phyloP scores from a whole-genome alignment of 2,329 filamentous ascomycete genomes.

The Colletotrichum navitas region DNA sequence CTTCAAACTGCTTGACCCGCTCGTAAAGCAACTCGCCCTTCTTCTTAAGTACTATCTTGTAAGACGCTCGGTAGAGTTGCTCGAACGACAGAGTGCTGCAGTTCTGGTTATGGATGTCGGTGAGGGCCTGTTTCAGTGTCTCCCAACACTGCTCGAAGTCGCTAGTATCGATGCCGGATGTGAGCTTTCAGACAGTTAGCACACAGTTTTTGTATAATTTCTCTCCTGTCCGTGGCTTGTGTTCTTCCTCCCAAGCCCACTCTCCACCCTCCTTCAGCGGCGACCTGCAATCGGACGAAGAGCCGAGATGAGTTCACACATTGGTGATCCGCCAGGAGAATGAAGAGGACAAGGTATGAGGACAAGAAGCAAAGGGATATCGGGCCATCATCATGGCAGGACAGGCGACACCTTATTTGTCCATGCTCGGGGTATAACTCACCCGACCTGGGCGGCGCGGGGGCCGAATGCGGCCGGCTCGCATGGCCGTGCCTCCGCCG shows the following conservation, averaged over 20 bases:
- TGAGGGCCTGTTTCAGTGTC: conserved; percentile 80
- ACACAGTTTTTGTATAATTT: background rate
- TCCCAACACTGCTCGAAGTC: conserved; percentile 92
- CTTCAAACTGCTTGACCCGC: conserved; percentile 83
- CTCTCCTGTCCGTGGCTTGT: background rate
- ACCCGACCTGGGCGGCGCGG: conserved; percentile 59
- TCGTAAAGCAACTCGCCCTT: conserved; percentile 86
- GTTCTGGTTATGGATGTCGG: conserved; percentile 92
- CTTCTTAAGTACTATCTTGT: conserved; percentile 92
- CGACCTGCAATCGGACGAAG: background rate
- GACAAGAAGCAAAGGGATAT: background rate
- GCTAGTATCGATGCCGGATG: conserved; percentile 62
- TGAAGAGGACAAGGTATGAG: no score
- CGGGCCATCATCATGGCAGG: background rate
- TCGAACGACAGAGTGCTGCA: conserved; percentile 93
- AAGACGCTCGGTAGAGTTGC: conserved; percentile 92
- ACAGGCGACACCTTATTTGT: background rate
- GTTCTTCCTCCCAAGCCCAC: background rate
- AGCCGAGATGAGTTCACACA: background rate
- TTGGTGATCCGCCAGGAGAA: background rate
- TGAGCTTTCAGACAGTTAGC: conserved; percentile 22
- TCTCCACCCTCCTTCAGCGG: background rate
- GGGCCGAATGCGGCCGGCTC: conserved; percentile 57
- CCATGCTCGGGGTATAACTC: conserved; percentile 46
- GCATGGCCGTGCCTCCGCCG: conserved; percentile 52